These are phyloP conservation scores for Skeletonema marinoi DNA, from an alignment of 108 stramenopile species.

Conservation along the genomic window DNA sequence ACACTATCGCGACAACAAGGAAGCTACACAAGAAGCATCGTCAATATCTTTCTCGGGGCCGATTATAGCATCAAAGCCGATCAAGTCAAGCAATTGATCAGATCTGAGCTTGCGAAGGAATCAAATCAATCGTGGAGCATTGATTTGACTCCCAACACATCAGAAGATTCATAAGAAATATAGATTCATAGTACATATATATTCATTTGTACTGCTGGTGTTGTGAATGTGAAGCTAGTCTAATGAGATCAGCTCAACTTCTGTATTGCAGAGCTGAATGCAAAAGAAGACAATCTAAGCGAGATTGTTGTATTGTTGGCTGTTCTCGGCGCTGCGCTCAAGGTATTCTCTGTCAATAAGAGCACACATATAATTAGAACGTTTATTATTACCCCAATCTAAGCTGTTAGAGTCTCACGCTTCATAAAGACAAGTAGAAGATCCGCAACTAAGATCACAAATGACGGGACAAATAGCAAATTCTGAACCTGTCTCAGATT, in stretches of 20 bases:
- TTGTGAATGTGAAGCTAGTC: neutral
- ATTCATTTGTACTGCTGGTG: neutral
- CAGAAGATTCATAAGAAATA: no score
- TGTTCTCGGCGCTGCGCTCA: conserved; percentile 88
- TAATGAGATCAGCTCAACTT: neutral
- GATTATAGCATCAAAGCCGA: no score
- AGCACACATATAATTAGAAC: conserved; percentile 32
- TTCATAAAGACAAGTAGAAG: conserved; percentile 57
- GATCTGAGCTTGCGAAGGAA: no score
- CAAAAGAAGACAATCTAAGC: neutral
- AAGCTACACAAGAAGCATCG: no score
- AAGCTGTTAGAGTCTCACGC: conserved; percentile 67
- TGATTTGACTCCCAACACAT: no score
- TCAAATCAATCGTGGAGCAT: no score
- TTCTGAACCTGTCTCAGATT: conserved; percentile 69
- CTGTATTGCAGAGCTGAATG: neutral
- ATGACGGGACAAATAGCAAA: conserved; percentile 67
- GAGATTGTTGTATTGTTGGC: conserved; percentile 86
- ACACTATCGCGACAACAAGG: no score
- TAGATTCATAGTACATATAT: no score
- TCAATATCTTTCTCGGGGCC: no score
- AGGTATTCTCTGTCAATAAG: conserved; percentile 96
- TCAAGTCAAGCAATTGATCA: no score
- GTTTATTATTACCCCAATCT: conserved; percentile 6
- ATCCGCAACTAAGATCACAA: conserved; percentile 54